Conservation (phyloP, 2,329 filamentous ascomycete species). For the Celoporthe dispersa region DNA sequence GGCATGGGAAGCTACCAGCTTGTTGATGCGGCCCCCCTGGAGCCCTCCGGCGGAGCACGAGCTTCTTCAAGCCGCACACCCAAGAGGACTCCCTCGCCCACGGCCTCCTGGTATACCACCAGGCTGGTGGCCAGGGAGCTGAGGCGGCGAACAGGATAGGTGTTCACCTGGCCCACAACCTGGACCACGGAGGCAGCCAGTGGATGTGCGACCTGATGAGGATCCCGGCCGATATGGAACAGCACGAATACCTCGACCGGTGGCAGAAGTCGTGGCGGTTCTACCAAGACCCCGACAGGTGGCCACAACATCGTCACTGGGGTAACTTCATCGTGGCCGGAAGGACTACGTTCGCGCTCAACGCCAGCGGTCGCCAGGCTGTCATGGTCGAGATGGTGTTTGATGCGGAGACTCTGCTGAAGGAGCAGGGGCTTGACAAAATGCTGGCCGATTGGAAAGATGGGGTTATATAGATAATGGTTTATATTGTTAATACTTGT, state of each 20-base stretch:
- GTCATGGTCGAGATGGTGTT: constrained; percentile 32
- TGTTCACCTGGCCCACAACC: constrained; percentile 23
- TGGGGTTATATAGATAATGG: not conserved
- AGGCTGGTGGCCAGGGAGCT: not conserved
- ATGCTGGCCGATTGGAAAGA: not conserved
- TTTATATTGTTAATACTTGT: not conserved
- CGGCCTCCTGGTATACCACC: constrained; percentile 26
- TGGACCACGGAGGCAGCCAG: constrained; percentile 4
- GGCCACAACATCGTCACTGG: constrained; percentile 22
- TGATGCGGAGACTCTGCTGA: constrained; percentile 26
- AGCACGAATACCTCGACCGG: constrained; percentile 5
- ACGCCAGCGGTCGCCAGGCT: constrained; percentile 15
- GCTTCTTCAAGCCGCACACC: constrained; percentile 27
- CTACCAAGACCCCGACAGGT: constrained; percentile 1
- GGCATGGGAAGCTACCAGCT: constrained; percentile 29
- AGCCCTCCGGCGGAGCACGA: constrained; percentile 26
- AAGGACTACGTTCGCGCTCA: constrained; percentile 24
- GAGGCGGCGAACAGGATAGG: not conserved
- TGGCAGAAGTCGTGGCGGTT: constrained; percentile 17
- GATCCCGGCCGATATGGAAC: not conserved
- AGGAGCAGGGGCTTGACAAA: constrained; percentile 11
- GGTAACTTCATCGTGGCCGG: constrained; percentile 28
- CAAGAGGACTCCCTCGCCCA: constrained; percentile 6
- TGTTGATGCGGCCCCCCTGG: constrained; percentile 22
- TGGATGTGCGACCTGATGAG: constrained; percentile 24